Evolutionary conservation across 768 basidiomycete species (phyloP).

Genomic region (Lactarius quietus): DNA sequence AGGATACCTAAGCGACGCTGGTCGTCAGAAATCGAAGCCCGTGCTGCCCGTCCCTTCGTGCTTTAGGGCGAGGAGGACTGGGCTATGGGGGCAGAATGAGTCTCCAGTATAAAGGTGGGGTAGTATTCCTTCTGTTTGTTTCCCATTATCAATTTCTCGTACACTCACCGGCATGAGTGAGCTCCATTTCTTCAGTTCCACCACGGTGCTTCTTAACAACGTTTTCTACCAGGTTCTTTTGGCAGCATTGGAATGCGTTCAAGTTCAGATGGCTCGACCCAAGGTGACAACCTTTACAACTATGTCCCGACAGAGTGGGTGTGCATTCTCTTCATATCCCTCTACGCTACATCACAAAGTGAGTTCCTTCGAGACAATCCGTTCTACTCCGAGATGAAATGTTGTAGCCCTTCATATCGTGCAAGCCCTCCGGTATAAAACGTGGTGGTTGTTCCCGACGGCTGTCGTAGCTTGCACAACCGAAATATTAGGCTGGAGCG

Average conservation of each 20-base stretch:
- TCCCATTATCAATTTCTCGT: background rate
- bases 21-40: background rate
- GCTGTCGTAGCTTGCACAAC: constrained; percentile 32
- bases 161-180: background rate
- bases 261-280: background rate
- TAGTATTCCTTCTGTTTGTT: background rate
- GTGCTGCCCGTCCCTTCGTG: background rate
- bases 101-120: background rate
- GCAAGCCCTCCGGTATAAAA: constrained; percentile 32
- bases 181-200: background rate
- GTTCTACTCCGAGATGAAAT: background rate
- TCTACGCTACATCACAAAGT: constrained; percentile 10
- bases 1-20: background rate
- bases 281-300: background rate
- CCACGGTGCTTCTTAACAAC: background rate
- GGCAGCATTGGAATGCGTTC: background rate
- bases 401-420: constrained; percentile 28
- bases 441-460: constrained; percentile 39
- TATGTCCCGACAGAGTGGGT: constrained; percentile 20
- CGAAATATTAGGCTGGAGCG: constrained; percentile 41
- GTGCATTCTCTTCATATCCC: constrained; percentile 7
- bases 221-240: background rate
- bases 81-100: background rate
- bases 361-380: background rate
- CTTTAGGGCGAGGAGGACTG: background rate